Evolutionary conservation across 495 filamentous ascomycete genomes (phyloP).

Genomic region (Hypoxylon lienhwacheense): DNA sequence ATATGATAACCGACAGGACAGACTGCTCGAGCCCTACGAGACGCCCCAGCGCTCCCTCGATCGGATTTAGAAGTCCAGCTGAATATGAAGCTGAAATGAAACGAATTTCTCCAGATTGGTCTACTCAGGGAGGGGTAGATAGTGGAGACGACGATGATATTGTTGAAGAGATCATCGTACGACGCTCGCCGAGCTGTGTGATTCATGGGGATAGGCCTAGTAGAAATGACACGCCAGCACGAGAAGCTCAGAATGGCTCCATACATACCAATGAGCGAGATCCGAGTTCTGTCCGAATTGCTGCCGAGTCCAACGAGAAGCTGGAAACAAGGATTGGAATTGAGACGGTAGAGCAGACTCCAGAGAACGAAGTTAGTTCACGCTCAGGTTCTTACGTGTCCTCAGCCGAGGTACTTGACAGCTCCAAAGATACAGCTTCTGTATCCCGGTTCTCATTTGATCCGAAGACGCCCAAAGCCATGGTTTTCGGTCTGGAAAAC

Average conservation of each 20-base stretch:
- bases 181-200: slow-evolving; percentile 9
- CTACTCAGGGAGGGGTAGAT: background rate
- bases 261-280: background rate
- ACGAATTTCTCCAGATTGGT: background rate
- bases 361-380: background rate
- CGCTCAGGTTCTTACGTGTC: background rate
- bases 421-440: background rate
- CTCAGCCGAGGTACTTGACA: background rate
- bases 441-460: slow-evolving; percentile 2
- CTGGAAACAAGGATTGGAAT: background rate
- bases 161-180: slow-evolving; percentile 14
- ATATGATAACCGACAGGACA: background rate
- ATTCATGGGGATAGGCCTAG: slow-evolving; percentile 6
- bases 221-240: background rate
- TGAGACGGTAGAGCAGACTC: background rate
- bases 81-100: background rate
- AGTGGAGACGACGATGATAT: slow-evolving; percentile 11
- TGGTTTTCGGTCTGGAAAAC: slow-evolving; percentile 35
- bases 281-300: background rate
- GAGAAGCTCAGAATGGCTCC: background rate
- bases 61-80: no score
- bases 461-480: slow-evolving; percentile 6
- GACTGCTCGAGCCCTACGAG: background rate
- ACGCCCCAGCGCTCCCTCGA: no score
- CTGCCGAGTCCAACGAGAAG: background rate